Conservation (phyloP, 352 stramenopile species). For the Plasmopara halstedii region DNA sequence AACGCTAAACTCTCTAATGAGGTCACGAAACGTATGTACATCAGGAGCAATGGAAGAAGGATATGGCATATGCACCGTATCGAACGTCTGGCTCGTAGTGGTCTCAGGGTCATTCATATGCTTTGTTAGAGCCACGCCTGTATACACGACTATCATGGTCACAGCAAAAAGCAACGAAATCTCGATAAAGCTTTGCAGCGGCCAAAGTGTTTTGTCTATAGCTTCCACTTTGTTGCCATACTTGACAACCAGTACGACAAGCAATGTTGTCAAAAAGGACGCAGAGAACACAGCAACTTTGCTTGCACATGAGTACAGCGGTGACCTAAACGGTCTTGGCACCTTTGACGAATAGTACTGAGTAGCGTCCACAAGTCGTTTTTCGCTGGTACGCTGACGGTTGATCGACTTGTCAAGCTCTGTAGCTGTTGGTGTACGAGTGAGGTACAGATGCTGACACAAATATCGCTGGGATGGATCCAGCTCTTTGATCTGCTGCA, state of each 20-base stretch:
- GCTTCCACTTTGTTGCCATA: slow-evolving; percentile 20
- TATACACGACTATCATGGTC: slow-evolving; percentile 7
- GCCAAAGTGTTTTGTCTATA: slow-evolving; percentile 25
- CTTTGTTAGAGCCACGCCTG: slow-evolving; percentile 4
- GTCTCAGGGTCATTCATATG: neutral
- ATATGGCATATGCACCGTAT: slow-evolving; percentile 8
- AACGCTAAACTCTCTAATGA: slow-evolving; percentile 22
- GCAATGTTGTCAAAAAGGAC: slow-evolving; percentile 13
- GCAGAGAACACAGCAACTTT: slow-evolving; percentile 19
- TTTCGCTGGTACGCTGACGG: slow-evolving; percentile 10
- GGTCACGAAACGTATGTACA: slow-evolving; percentile 13
- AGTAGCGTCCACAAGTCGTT: slow-evolving; percentile 1
- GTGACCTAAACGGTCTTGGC: slow-evolving; percentile 21
- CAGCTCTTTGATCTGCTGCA: slow-evolving; percentile 20
- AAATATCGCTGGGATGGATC: slow-evolving; percentile 21
- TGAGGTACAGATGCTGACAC: slow-evolving; percentile 27
- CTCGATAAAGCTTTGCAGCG: slow-evolving; percentile 40
- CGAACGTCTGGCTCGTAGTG: neutral
- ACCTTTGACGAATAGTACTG: slow-evolving; percentile 7
- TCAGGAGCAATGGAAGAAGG: slow-evolving; percentile 5
- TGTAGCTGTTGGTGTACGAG: slow-evolving; percentile 10
- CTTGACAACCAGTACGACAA: slow-evolving; percentile 25
- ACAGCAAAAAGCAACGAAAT: slow-evolving; percentile 11
- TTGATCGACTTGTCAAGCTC: slow-evolving; percentile 20
- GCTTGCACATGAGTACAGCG: slow-evolving; percentile 14